Evolutionary conservation across 1,284 basidiomycete species (phyloP), one percentile per base, ranked within the genome.

Genomic region (Cryptococcus sp.): DNA sequence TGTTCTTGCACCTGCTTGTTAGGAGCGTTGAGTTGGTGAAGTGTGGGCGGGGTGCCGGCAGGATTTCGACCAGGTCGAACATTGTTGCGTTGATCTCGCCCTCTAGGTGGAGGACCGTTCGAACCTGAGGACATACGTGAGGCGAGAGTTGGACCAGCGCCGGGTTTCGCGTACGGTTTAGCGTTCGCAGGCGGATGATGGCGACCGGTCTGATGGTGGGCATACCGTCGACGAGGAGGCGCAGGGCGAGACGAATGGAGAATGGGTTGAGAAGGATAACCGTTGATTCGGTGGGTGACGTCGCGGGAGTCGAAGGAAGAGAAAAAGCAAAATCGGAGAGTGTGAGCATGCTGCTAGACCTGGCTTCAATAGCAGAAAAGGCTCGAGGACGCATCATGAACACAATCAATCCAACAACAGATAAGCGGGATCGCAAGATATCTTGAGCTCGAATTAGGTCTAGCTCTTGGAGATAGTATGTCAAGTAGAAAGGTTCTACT

Each of bases 1-100:
- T 48, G 62, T 23, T 62, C 60, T 40, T 46, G 58, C 54, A 65
- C 57, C 41, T 63, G 55, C 25, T 62, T 55, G 39, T 57, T 61
- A 3, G 54, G 54, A 26, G 50, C 49, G 2, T 57, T 46, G 10
- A 58, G 52, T 20, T 55, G 47, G 8, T 54, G 52, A 6, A 64
- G 49, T 19, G 57, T 54, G 22, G 62, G 58, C 10, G 62, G 62
- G 25, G 62, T 64, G 8, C 62, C 62, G 17, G 54, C 38, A 44
- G 62, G 62, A 17, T 55, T 50, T 26, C 57, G 50, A 11, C 53
- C 60, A 22, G 57, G 54, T 23, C 22, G 41, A 11, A 37, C 41
- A 19, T 43, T 37, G 6, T 44, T 43, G 15, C 57, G 54, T 6
- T 54, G 37, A 20, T 49, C 46, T 37, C 57, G 25, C 10, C 56